Base-by-base conservation (phyloP, 2,329 filamentous ascomycete species). In the Fulvia fulva region DNA sequence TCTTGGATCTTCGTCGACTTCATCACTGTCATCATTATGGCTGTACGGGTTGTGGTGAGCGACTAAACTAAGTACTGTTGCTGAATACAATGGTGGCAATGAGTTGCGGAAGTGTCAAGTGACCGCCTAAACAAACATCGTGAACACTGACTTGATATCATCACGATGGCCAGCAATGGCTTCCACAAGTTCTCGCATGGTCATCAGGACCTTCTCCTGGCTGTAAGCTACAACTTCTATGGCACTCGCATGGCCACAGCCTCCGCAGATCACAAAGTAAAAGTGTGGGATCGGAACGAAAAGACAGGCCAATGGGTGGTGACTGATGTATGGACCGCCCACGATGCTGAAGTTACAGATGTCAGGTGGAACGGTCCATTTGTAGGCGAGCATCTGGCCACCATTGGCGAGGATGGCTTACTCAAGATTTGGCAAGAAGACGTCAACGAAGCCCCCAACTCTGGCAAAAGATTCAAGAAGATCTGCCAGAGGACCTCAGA, bases 381-480 rank as follows among this genome's bases (percentile, higher is more conserved):
- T 63, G 87, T 94, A 59, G 94, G 94, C 65, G 91, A 94, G 70
- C 84, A 96, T 67, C 80, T 97, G 66, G 92, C 88, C 57, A 96
- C 89, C 55, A 88, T 97, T 59, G 91, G 90, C 62, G 89, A 93
- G 69, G 93, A 97, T 68, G 90, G 93, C 69, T 87, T 87, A 73
- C 91, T 95, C 78, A 90, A 91, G 72, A 81, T 97, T 64, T 97
- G 93, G 93, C 87, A 89, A 60, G 93, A 97, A 76, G 91, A 97
- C 74, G 86, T 89, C 16, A 88, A 87, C 1, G 88, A 94, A 51
- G 82, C 89, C 1, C 86, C 87, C 0, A 81, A 82, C 58, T 85
- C 83, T 34, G 91, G 91, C 30, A 85, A 89, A 30, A 87, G 92
- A 53, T 97, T 97, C 80, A 90, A 87, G 71, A 81, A 80, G 76